Base-by-base conservation (phyloP, 2,329 filamentous ascomycete species). In the Chalara sp. region DNA sequence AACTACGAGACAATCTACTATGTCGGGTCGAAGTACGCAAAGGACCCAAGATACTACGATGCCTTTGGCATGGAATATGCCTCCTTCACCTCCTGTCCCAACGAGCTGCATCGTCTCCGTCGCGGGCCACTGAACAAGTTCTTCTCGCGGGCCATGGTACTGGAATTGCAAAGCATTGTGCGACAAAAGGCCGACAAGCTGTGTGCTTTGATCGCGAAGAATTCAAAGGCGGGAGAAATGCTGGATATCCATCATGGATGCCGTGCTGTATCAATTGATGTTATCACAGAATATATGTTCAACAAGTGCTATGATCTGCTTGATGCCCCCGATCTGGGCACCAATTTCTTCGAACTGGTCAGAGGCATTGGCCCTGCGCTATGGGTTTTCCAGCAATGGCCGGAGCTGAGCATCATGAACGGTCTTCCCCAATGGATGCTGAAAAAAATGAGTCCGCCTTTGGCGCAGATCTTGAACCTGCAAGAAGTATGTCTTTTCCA, bases 301-400 rank as follows among this genome's bases (percentile, higher is more conserved):
- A 31, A 41, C 32, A 46, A 52, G 21, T 46, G 40, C 32, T 54
- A 52, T 42, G 47, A 54, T 46, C 46, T 49, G 7, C 46, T 54
- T 29, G 48, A 49, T 51, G 7, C 13, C 5, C 44, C 45, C 8
- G 51, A 53, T 42, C 45, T 56, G 4, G 51, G 46, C 32, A 30
- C 33, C 11, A 8, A 47, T 21, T 53, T 53, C 46, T 51, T 53
- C 32, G 29, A 37, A 29, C 43, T 51, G 44, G 39, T 48, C n/a
- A 21, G 48, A 31, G 45, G 43, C 10, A 43, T 53, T 43, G 51
- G 51, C 7, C 51, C 51, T 43, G 12, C 47, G 83, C 13, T 49
- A 43, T 53, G 47, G 47, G 47, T 53, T 7, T 49, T 40, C 30
- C 51, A 53, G 51, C 47, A 49, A 43, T 53, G 47, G 51, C 51